These are phyloP conservation scores for Cicer yamashitae DNA, from an alignment of 306 rosid species.

Conservation along the genomic window DNA sequence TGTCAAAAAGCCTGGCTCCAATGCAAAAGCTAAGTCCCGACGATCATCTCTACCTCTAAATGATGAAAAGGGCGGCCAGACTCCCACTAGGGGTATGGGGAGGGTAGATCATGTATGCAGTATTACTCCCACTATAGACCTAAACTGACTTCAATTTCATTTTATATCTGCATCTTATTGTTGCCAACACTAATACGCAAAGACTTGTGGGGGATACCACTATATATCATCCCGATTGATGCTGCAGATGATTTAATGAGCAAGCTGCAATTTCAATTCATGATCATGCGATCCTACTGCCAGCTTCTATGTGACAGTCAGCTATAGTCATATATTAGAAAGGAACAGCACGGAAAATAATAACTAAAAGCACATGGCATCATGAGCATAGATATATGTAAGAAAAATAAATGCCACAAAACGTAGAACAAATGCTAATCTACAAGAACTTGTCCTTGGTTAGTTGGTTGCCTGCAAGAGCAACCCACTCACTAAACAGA, in stretches of 20 bases:
- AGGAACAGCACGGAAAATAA: slow-evolving; percentile 20
- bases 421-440: slow-evolving; percentile 11
- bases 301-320: neutral
- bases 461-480: slow-evolving; percentile 22
- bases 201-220: slow-evolving; percentile 5
- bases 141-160: slow-evolving; percentile 11
- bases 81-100: neutral
- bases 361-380: slow-evolving; percentile 1
- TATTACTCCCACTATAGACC: neutral
- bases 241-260: slow-evolving; percentile 1
- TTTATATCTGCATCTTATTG: neutral
- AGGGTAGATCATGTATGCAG: neutral
- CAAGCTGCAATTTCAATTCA: slow-evolving; percentile 22
- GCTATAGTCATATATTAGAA: neutral
- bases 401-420: slow-evolving; percentile 27
- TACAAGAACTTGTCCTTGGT: slow-evolving; percentile 10
- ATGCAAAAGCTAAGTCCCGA: neutral
- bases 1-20: neutral
- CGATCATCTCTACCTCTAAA: neutral
- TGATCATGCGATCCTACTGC: neutral
- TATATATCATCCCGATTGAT: neutral
- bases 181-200: slow-evolving; percentile 18
- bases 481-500: slow-evolving; percentile 4
- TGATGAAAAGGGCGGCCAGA: neutral
- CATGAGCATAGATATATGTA: slow-evolving; percentile 5